These are phyloP conservation scores for Phanerochaete carnosa DNA, from an alignment of 768 basidiomycete genomes.

Conservation along the genomic window DNA sequence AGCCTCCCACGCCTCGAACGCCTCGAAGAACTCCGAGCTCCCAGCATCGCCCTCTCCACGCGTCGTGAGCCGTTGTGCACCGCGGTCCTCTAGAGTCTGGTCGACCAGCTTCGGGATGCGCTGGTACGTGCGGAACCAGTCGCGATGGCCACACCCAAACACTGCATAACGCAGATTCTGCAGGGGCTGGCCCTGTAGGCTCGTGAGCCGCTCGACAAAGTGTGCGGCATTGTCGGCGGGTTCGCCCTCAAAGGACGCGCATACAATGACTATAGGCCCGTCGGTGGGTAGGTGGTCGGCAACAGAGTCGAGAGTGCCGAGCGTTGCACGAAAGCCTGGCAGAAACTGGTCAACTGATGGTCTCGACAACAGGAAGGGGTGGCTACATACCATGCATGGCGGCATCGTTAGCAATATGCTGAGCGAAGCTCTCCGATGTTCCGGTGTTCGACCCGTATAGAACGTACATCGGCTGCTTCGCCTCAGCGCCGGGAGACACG, in stretches of 20 bases:
- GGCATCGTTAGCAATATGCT: conserved; percentile 39
- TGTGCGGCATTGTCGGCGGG: conserved; percentile 47
- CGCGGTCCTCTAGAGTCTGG: conserved; percentile 28
- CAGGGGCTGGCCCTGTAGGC: conserved; percentile 26
- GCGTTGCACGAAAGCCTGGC: conserved; percentile 35
- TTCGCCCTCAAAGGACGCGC: conserved; percentile 48
- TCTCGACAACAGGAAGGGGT: background rate
- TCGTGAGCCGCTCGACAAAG: conserved; percentile 41
- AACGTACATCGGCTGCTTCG: conserved; percentile 33
- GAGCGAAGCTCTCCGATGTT: conserved; percentile 46
- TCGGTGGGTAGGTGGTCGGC: conserved; percentile 36
- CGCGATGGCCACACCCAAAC: conserved; percentile 48
- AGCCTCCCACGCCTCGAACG: conserved; percentile 41
- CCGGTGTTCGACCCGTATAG: conserved; percentile 48
- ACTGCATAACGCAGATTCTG: conserved; percentile 38
- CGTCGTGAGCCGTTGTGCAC: conserved; percentile 33
- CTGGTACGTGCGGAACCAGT: conserved; percentile 47
- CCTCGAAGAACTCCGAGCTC: conserved; percentile 39
- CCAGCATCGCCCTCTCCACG: conserved; percentile 42
- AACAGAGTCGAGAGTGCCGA: conserved; percentile 40
- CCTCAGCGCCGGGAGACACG: conserved; percentile 6
- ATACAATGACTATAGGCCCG: conserved; percentile 42
- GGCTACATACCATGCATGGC: conserved; percentile 30
- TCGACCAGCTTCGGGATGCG: conserved; percentile 42
- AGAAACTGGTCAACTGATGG: background rate